phyloP scores from a whole-genome alignment of 2,329 filamentous ascomycete species.

The Epichloe gansuensis region DNA sequence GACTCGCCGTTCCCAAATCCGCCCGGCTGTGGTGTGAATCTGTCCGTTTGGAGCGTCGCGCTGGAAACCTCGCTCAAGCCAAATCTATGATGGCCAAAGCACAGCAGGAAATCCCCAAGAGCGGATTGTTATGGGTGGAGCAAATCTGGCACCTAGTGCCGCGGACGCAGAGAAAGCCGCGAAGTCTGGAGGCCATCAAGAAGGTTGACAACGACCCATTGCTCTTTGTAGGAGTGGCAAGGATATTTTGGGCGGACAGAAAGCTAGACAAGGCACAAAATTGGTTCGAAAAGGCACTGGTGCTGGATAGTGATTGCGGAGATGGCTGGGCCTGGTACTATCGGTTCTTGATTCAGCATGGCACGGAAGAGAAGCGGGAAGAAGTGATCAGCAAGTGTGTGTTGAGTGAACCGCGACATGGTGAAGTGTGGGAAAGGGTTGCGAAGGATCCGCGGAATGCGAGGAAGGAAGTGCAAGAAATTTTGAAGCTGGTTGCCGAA shows the following conservation, averaged over 20 bases:
- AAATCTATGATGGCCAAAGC: conserved; percentile 89
- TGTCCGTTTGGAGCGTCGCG: conserved; percentile 82
- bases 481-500: conserved; percentile 64
- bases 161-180: conserved; percentile 82
- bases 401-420: conserved; percentile 76
- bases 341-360: conserved; percentile 83
- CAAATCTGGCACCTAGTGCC: conserved; percentile 90
- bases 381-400: conserved; percentile 76
- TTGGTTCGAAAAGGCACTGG: conserved; percentile 94
- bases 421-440: conserved; percentile 79
- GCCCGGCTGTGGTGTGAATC: conserved; percentile 83
- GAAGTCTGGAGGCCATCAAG: conserved; percentile 88
- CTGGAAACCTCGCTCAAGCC: conserved; percentile 70
- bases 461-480: conserved; percentile 60
- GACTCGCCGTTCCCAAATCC: conserved; percentile 75
- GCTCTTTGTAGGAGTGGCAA: conserved; percentile 80
- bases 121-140: conserved; percentile 81
- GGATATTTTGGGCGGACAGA: conserved; percentile 92
- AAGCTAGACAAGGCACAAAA: conserved; percentile 85
- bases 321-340: conserved; percentile 99
- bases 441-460: conserved; percentile 79
- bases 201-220: conserved; percentile 87
- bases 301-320: conserved; percentile 73
- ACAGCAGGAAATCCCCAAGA: conserved; percentile 79
- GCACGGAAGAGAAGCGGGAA: conserved; percentile 79